phyloP scores from a whole-genome alignment of 208 protist species.

The Crithidia sp. region DNA sequence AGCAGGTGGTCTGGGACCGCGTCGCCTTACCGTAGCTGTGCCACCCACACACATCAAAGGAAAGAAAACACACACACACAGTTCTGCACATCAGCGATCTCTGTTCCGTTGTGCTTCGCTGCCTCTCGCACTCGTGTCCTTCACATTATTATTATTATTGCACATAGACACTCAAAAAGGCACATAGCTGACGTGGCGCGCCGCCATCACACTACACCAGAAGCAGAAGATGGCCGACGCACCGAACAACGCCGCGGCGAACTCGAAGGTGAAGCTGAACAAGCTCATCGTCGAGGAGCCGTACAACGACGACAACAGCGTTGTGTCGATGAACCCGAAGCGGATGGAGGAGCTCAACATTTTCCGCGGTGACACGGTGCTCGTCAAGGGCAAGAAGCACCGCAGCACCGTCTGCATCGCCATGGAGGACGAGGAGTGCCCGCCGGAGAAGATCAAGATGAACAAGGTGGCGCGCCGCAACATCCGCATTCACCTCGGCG shows the following conservation, averaged over 20 bases:
- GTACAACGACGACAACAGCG: conserved; percentile 98
- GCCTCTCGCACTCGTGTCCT: background rate
- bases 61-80: no score
- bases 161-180: background rate
- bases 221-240: conserved; percentile 25
- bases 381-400: conserved; percentile 99
- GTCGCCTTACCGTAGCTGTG: background rate
- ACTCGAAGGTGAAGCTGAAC: conserved; percentile 81
- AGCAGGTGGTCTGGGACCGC: background rate
- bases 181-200: background rate
- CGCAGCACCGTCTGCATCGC: conserved; percentile 98
- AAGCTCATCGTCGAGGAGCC: conserved; percentile 98
- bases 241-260: conserved; percentile 9
- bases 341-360: conserved; percentile 98
- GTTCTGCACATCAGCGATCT: no score
- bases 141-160: background rate
- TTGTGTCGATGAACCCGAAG: conserved; percentile 93
- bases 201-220: background rate
- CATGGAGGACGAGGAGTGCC: conserved; percentile 93
- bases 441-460: conserved; percentile 98
- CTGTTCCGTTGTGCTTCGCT: background rate
- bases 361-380: conserved; percentile 98
- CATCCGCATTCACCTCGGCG: conserved; percentile 98
- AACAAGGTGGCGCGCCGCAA: conserved; percentile 99
- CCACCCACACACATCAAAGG: background rate